Base-by-base conservation (phyloP, 1,139 yeast species). In the Protomyces gravidus region DNA sequence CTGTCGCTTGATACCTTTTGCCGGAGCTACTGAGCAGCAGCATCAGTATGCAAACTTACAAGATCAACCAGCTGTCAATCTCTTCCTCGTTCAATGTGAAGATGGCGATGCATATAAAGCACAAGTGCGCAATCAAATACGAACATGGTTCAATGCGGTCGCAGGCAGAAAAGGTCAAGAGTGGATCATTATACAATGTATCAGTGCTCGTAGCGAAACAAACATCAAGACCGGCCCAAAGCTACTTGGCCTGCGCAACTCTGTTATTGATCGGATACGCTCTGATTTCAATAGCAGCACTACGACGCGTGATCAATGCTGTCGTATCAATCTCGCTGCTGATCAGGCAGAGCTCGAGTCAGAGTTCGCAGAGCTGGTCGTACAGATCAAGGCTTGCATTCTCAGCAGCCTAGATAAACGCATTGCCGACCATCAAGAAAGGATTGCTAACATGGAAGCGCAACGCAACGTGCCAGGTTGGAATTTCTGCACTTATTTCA, bases 91-190 rank as follows among this genome's bases (percentile, higher is more conserved):
- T 5, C 79, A 80, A 62, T 80, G 85, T 63, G 83, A 82, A 7
- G 81, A 80, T 47, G 71, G 83, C 42, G 97, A 90, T 17, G 80
- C 81, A 1, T 92, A 92, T 70, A 77, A 95, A 65, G 73, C 85
- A 0, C 86, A 85, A 66, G 89, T 85, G 0, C 78, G 98, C 51
- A 95, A 95, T 1, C 76, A 89, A 67, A 80, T 90, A 30, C 78
- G 79, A 59, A 95, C 86, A 67, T 92, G 98, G 98, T 75, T 87
- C 36, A 75, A 76, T 55, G 73, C 78, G 17, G 80, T 85, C 50
- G 74, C 69, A 59, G 72, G 68, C 47, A 71, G 67, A 46, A 73
- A 75, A 62, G 78, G 79, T 1, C 73, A 83, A 7, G 87, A 85
- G 62, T 86, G 92, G 86, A 75, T 81, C 65, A 77, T 89, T 17